Evolutionary conservation across 164 flowering plant genomes (phyloP).

Genomic region (Litsea cubeba): DNA sequence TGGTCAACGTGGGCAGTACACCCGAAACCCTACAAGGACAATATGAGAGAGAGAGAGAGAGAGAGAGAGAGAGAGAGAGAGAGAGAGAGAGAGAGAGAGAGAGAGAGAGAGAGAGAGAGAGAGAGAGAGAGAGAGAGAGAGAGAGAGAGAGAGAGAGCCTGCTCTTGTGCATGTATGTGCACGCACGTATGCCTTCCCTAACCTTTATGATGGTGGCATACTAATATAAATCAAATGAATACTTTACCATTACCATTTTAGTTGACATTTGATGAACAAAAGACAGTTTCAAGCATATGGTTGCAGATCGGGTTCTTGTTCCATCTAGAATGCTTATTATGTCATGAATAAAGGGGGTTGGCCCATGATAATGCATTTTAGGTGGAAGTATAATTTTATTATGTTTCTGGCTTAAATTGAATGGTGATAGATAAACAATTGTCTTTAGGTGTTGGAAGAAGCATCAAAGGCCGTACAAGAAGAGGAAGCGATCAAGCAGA

Average conservation of each 20-base stretch:
- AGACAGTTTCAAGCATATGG: background rate
- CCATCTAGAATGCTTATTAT: background rate
- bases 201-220: no score
- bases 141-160: background rate
- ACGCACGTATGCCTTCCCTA: background rate
- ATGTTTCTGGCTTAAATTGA: background rate
- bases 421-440: background rate
- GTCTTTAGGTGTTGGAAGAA: conserved; percentile 69
- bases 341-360: background rate
- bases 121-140: no score
- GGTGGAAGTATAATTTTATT: background rate
- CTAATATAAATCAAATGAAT: no score
- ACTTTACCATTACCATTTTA: background rate
- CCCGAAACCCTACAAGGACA: no score
- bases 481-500: conserved; percentile 81
- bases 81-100: no score
- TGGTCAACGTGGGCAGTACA: no score
- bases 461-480: conserved; percentile 73
- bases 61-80: no score
- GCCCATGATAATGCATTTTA: background rate
- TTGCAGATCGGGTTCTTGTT: background rate
- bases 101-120: no score
- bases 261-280: background rate
- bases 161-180: background rate
- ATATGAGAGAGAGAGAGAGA: no score